These are phyloP conservation scores for Hypoxylon sp. DNA, from an alignment of 2,329 filamentous ascomycete species.

Conservation along the genomic window DNA sequence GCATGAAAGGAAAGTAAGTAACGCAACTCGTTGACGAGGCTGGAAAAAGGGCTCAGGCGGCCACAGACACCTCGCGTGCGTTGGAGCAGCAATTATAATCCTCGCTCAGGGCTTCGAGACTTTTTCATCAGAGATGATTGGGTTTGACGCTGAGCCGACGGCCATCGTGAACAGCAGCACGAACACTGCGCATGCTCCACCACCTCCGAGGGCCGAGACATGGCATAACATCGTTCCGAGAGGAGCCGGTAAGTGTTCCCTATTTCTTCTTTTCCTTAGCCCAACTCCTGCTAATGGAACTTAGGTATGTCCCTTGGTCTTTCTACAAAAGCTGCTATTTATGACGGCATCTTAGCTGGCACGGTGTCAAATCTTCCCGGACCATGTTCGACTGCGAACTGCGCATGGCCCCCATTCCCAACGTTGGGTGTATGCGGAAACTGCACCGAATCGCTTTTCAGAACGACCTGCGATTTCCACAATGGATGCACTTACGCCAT, in stretches of 20 bases:
- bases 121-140: constrained; percentile 56
- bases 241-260: constrained; percentile 32
- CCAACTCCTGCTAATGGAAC: constrained; percentile 12
- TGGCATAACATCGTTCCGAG: constrained; percentile 52
- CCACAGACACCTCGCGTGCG: constrained; percentile 54
- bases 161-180: constrained; percentile 37
- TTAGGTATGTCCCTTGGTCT: constrained; percentile 46
- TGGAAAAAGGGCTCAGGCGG: constrained; percentile 5
- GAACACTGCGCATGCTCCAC: constrained; percentile 41
- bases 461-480: constrained; percentile 35
- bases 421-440: constrained; percentile 54
- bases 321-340: constrained; percentile 56
- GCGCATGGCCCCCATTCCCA: constrained; percentile 55
- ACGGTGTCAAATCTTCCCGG: constrained; percentile 47
- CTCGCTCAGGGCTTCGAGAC: constrained; percentile 56
- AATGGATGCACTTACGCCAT: constrained; percentile 50
- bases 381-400: constrained; percentile 52
- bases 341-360: constrained; percentile 54
- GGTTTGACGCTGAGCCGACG: constrained; percentile 49
- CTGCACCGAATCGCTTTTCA: constrained; percentile 44
- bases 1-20: constrained; percentile 53
- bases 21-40: too few relatives aligned
- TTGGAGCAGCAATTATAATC: constrained; percentile 55
- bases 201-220: constrained; percentile 53
- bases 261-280: background rate